phyloP scores from a whole-genome alignment of 805 yeast genomes.

The Schizosaccharomyces cryophilus region DNA sequence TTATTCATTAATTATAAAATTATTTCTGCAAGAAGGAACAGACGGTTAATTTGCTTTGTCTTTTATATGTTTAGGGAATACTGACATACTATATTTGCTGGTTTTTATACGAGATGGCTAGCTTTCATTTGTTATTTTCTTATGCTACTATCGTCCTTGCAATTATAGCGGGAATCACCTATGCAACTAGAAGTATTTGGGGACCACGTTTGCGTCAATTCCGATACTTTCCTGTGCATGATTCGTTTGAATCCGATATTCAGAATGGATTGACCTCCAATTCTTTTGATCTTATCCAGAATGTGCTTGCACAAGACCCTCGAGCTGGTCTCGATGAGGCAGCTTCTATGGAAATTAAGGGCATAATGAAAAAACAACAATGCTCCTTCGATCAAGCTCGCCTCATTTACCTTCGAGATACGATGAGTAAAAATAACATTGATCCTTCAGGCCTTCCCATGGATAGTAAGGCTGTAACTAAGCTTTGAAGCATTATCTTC shows the following conservation, averaged over 20 bases:
- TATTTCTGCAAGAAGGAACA: too few relatives aligned
- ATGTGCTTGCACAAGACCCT: neutral
- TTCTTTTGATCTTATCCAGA: neutral
- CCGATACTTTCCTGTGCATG: neutral
- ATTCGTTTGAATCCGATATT: neutral
- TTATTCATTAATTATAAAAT: too few relatives aligned
- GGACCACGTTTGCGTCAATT: neutral
- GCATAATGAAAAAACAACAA: neutral
- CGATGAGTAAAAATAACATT: neutral
- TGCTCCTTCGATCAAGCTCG: neutral
- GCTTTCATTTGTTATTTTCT: neutral
- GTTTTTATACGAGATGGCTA: neutral
- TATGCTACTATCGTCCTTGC: neutral
- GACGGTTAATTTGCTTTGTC: neutral
- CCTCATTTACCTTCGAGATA: neutral
- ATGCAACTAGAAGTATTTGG: neutral
- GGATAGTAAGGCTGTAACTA: neutral
- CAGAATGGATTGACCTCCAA: neutral
- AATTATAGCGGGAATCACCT: neutral
- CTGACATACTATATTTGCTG: neutral
- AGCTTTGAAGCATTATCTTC: neutral
- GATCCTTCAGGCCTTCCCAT: neutral
- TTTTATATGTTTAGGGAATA: neutral
- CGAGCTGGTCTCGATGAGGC: constrained; percentile 1
- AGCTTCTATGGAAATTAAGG: neutral